These are phyloP conservation scores for Cronartium ribicola DNA, from an alignment of 1,284 basidiomycete species.

Conservation along the genomic window DNA sequence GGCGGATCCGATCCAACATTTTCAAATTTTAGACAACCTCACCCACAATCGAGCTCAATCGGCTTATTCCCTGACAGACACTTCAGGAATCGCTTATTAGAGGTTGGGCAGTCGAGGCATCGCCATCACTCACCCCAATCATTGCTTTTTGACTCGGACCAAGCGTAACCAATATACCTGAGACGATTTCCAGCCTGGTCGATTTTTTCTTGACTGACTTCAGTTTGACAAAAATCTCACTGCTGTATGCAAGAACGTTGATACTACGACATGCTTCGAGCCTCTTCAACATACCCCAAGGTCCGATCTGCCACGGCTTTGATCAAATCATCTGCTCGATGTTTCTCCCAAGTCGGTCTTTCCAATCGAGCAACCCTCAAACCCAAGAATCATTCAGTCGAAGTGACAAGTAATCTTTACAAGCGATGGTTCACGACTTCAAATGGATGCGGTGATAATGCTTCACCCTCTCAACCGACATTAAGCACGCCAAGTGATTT, in stretches of 20 bases:
- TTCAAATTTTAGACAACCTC: too few species aligned
- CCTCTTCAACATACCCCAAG: not conserved
- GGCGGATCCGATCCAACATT: too few species aligned
- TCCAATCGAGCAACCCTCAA: not conserved
- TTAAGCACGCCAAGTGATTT: slow-evolving; percentile 70
- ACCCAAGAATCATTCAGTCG: not conserved
- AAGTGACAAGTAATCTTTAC: not conserved
- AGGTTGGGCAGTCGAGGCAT: slow-evolving; percentile 1
- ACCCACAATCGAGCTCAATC: not conserved
- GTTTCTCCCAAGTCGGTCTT: not conserved
- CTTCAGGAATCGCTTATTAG: not conserved
- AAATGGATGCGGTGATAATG: not conserved
- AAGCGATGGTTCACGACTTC: not conserved
- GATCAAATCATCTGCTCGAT: not conserved
- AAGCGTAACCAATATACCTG: too few species aligned
- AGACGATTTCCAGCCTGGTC: not conserved
- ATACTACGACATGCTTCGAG: not conserved
- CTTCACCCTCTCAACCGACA: slow-evolving; percentile 15
- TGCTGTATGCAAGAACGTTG: too few species aligned
- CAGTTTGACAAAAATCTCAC: too few species aligned
- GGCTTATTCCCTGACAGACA: not conserved
- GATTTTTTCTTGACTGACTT: not conserved
- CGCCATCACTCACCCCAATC: not conserved
- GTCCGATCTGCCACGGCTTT: not conserved
- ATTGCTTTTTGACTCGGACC: too few species aligned